Evolutionary conservation across 805 yeast genomes (phyloP), one percentile per base, ranked within the genome.

Genomic region (Kuraishia ogatae): DNA sequence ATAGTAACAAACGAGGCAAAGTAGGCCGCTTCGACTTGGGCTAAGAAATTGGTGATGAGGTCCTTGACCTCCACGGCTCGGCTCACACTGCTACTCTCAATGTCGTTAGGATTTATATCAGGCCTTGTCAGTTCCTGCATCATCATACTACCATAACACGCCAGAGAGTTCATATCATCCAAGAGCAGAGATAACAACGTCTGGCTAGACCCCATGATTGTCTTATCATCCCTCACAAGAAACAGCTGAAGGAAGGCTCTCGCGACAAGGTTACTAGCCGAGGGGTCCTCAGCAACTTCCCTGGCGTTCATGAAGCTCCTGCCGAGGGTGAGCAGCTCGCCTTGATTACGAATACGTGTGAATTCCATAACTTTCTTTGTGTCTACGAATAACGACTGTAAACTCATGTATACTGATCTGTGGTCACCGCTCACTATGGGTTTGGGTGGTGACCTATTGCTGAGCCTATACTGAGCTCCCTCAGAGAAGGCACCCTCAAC

Each of bases 201-300:
- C 54, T 70, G 74, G 26, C 56, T 57, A 51, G 71, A 72, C 0
- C 91, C 92, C 23, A 84, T 60, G 1, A 87, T 71, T 1, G 82
- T 71, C 54, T 76, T 77, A 64, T 85, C 84, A 62, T 85, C 88
- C 57, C 89, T 71, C 8, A 86, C 71, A 23, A 85, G 69, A 61
- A 79, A 83, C 22, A 85, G 68, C 54, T 85, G 89, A 60, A 84
- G 77, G 11, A 84, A 61, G 1, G 87, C 87, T 57, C 92, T 74
- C 1, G 85, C 76, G n/a, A 87, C 65, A 6, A 77, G 79, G 58
- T 75, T 77, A 49, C 68, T 61, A 0, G 58, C 49, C 15, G 22
- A 47, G 20, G 57, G 58, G 43, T 63, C 66, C 17, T 50, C 53
- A 29, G 54, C 61, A 29, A 59, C 54, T 20, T 56, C 59, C 39